Conservation (phyloP, 139 green algal genomes). For the Haematococcus sp. region DNA sequence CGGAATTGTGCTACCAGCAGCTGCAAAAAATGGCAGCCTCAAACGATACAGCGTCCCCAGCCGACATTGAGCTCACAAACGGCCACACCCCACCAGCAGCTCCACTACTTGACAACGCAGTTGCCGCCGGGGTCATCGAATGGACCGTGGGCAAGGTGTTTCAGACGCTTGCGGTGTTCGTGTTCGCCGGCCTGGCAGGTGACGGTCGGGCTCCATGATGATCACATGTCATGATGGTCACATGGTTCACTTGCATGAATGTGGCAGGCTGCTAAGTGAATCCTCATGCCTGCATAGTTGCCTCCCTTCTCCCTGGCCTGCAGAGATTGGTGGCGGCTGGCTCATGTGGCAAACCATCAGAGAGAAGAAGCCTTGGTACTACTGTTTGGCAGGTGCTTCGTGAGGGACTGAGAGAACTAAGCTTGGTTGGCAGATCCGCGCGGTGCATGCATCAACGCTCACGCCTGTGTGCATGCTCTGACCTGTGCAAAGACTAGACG, state of each 20-base stretch:
- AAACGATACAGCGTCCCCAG: too few species aligned
- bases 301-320: too few species aligned
- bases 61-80: too few species aligned
- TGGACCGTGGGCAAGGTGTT: slow-evolving; percentile 46
- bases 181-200: slow-evolving; percentile 47
- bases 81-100: too few species aligned
- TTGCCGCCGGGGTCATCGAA: slow-evolving; percentile 6
- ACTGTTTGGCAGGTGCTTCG: slow-evolving; percentile 41
- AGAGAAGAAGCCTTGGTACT: slow-evolving; percentile 51
- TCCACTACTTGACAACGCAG: too few species aligned
- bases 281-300: neutral
- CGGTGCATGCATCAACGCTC: neutral
- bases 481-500: neutral
- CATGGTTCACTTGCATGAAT: neutral
- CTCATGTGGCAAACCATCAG: slow-evolving; percentile 78
- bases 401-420: neutral
- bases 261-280: too few species aligned
- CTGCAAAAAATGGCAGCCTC: too few species aligned
- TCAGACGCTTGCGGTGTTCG: slow-evolving; percentile 35
- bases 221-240: neutral
- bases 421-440: slow-evolving; percentile 21
- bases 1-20: too few species aligned
- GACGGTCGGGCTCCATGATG: neutral
- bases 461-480: neutral
- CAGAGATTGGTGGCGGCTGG: slow-evolving; percentile 86